These are phyloP conservation scores for Backusella macrospora DNA, from an alignment of 192 early-diverging fungal species.

Conservation along the genomic window DNA sequence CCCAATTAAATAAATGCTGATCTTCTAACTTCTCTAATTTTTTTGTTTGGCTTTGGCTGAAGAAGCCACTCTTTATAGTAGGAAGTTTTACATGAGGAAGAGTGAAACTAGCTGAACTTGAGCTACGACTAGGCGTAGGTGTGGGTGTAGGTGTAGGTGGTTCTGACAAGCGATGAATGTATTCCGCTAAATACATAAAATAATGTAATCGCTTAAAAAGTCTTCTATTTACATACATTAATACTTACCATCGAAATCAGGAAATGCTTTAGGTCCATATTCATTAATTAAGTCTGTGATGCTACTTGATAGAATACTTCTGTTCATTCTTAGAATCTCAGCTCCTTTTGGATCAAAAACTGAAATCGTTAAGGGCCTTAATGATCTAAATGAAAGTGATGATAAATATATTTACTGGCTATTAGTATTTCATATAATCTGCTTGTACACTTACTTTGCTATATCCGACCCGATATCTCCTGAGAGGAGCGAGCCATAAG, in stretches of 20 bases:
- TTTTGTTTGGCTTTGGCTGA: constrained; percentile 6
- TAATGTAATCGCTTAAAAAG: neutral
- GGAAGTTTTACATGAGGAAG: constrained; percentile 9
- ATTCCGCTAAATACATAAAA: constrained; percentile 27
- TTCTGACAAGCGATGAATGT: constrained; percentile 15
- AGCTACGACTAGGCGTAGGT: constrained; percentile 11
- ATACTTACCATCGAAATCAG: constrained; percentile 62
- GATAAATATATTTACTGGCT: neutral
- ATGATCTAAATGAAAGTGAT: constrained; percentile 48
- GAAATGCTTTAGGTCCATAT: constrained; percentile 77
- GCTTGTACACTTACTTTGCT: constrained; percentile 52
- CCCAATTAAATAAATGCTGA: constrained; percentile 18
- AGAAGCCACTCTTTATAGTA: constrained; percentile 7
- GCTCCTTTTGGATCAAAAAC: constrained; percentile 57
- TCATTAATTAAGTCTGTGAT: constrained; percentile 84
- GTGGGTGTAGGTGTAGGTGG: constrained; percentile 9
- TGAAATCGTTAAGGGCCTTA: constrained; percentile 83
- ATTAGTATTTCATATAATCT: neutral
- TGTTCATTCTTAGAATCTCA: constrained; percentile 67
- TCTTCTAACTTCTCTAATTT: constrained; percentile 8
- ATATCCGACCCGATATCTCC: constrained; percentile 76
- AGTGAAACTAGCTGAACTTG: constrained; percentile 5
- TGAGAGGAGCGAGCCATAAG: constrained; percentile 72
- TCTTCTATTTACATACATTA: neutral
- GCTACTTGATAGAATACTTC: constrained; percentile 73